Base-by-base conservation (phyloP, 352 stramenopile genomes). In the Phytophthora boehmeriae region DNA sequence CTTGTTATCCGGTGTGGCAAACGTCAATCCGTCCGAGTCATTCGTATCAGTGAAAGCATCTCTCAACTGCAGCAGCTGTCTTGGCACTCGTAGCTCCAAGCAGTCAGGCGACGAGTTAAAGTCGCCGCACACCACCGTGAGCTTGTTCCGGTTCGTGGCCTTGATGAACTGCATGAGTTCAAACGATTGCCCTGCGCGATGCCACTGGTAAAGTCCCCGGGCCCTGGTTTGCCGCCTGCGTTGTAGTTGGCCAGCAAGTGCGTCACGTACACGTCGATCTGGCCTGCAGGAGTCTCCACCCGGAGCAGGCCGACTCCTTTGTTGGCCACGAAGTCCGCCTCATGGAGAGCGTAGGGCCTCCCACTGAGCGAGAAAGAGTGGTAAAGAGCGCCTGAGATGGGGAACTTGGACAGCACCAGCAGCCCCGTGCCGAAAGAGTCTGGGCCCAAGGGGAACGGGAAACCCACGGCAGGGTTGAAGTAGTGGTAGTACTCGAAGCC, bases 241-340 rank as follows among this genome's bases (percentile, higher is more conserved):
- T 91, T 92, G 67, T 93, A 93, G 54, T 93, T 93, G 55, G 82
- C 85, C 17, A 93, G 52, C 48, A 93, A 34, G 49, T 93, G 85
- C 11, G 82, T 93, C 51, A 89, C 80, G 63, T 91, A 93, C 46
- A 93, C 54, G 52, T 93, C 85, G 54, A 91, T 74, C 27, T 81
- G 70, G 9, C 80, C 85, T 0, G 67, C 74, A 0, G 78, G 76
- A 1, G 76, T 83, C 48, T 88, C 73, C n/a, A 93, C 55, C 1
- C 82, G 78, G 22, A 92, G 60, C 46, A 92, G 46, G 2, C 85
- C 85, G 1, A 85, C 81, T 25, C 85, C 85, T 48, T 93, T 93
- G 54, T 93, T 93, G 34, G 80, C 85, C 19, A 93, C 71, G 41
- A 91, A 93, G 54, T 93, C 85, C 10, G 80, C 80, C 57, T 93